Evolutionary conservation across 2,329 filamentous ascomycete species (phyloP).

Genomic region (Fonsecaea nubica): DNA sequence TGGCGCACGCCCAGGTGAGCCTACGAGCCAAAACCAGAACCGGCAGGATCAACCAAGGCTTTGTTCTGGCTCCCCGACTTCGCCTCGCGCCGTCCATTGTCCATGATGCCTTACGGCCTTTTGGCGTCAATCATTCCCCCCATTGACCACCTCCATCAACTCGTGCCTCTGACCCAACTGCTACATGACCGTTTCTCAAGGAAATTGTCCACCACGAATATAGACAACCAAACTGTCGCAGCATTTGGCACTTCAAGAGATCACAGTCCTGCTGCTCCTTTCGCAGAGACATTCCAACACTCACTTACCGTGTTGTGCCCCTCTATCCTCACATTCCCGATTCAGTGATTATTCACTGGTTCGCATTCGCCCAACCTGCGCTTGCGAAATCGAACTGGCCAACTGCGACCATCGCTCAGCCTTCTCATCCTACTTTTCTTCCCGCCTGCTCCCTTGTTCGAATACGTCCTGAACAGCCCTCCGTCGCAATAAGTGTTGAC

Average conservation of each 20-base stretch:
- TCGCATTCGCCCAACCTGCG: conserved; percentile 2
- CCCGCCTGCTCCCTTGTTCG: background rate
- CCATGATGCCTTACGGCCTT: background rate
- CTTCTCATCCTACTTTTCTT: background rate
- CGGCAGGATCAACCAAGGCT: background rate
- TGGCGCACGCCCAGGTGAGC: background rate
- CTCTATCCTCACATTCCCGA: conserved; percentile 3
- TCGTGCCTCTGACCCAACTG: background rate
- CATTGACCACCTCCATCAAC: background rate
- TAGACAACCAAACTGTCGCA: background rate
- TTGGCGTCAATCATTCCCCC: conserved; percentile 7
- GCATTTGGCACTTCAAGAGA: background rate
- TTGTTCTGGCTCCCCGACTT: background rate
- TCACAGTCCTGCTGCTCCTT: background rate
- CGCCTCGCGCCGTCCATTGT: background rate
- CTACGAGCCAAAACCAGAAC: background rate
- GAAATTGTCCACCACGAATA: background rate
- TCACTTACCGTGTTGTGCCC: background rate
- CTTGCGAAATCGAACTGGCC: background rate
- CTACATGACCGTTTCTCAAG: background rate
- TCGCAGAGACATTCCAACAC: conserved; percentile 1
- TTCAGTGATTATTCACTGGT: conserved; percentile 5
- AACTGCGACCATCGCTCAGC: conserved; percentile 3
- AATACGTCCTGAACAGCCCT: conserved; percentile 2
- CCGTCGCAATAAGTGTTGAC: background rate